Conservation (phyloP, 2,329 filamentous ascomycete genomes). For the Aspergillus novofumigatus region DNA sequence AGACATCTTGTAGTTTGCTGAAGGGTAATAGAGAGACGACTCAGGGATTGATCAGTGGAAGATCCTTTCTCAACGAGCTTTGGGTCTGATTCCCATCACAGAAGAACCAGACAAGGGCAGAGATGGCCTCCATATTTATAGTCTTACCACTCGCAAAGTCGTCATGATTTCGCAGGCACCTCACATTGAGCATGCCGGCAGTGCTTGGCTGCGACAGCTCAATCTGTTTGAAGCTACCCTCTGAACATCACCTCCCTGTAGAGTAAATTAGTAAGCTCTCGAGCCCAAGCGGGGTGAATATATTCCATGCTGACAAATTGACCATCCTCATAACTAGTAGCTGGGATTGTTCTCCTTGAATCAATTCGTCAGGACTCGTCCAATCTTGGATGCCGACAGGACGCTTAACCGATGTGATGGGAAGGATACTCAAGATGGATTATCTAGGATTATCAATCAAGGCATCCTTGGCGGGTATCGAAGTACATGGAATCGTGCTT, state of each 20-base stretch:
- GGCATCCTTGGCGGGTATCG: background rate
- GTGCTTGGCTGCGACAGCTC: background rate
- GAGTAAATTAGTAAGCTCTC: background rate
- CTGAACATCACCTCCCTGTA: background rate
- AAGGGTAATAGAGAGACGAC: conserved; percentile 17
- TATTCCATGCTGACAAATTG: background rate
- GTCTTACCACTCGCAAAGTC: no score
- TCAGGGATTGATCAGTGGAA: conserved; percentile 7
- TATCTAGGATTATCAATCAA: background rate
- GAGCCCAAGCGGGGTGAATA: background rate
- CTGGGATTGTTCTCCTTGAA: background rate
- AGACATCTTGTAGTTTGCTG: conserved; percentile 20
- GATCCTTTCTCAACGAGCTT: no score
- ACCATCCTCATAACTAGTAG: background rate
- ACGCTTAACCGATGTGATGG: background rate
- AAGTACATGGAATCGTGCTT: background rate
- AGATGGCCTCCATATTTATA: no score
- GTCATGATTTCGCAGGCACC: no score
- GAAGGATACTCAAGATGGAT: background rate
- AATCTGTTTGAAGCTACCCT: background rate
- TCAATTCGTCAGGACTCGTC: background rate
- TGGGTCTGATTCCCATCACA: no score
- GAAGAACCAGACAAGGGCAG: no score
- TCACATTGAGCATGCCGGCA: no score
- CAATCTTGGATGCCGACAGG: no score